A percentile compares a stretch with the other conserved stretches of the same genome.
phyloP scores from a whole-genome alignment of 768 basidiomycete genomes.

The Lentinula boryana region DNA sequence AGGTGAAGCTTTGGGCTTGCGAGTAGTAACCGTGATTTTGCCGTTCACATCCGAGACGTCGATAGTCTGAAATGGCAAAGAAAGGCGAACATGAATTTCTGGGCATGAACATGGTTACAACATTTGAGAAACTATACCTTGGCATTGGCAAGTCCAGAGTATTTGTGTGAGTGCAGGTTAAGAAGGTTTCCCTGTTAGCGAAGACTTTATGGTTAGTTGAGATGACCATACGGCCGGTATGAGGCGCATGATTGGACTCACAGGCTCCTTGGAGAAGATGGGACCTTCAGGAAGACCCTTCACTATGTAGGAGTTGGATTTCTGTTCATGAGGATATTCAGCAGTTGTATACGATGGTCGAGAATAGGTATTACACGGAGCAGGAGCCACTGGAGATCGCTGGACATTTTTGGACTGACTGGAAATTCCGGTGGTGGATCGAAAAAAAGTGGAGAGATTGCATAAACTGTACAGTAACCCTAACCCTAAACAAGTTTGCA shows the following conservation, averaged over 20 bases:
- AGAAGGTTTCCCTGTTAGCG: slow-evolving; percentile 69
- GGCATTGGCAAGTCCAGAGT: slow-evolving; percentile 81
- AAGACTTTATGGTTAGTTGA: slow-evolving; percentile 4
- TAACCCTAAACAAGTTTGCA: neutral
- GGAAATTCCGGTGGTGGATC: neutral
- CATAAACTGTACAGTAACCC: slow-evolving; percentile 5
- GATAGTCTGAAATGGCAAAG: slow-evolving; percentile 45
- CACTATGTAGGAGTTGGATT: slow-evolving; percentile 81
- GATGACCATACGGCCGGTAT: slow-evolving; percentile 8
- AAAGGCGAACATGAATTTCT: neutral
- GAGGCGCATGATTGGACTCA: slow-evolving; percentile 28
- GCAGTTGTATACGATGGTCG: slow-evolving; percentile 1
- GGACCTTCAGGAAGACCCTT: slow-evolving; percentile 70
- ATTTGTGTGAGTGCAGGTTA: slow-evolving; percentile 89
- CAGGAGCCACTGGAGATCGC: slow-evolving; percentile 92
- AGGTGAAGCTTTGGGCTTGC: slow-evolving; percentile 57
- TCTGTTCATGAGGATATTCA: slow-evolving; percentile 34
- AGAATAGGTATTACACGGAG: slow-evolving; percentile 50
- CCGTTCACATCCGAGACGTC: slow-evolving; percentile 51
- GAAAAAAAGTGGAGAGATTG: neutral
- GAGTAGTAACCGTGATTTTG: slow-evolving; percentile 50
- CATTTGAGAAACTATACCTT: slow-evolving; percentile 42
- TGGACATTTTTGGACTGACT: slow-evolving; percentile 56
- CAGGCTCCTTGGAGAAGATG: slow-evolving; percentile 80
- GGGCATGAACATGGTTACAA: neutral